phyloP scores from a whole-genome alignment of 1,139 yeast species.

The Suhomyces maxii region DNA sequence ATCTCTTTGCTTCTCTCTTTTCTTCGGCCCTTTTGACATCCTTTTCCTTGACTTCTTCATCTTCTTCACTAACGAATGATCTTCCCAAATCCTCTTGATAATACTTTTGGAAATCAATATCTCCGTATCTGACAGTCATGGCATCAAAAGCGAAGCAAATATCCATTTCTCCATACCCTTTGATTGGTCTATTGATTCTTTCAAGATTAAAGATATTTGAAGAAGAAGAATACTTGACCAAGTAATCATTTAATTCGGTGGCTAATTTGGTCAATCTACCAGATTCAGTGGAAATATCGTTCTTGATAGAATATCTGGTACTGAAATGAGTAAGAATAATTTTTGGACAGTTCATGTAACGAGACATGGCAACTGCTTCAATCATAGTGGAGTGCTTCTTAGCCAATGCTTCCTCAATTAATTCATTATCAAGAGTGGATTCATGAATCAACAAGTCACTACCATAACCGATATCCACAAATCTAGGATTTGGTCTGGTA shows the following conservation, averaged over 20 bases:
- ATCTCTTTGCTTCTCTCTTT: constrained; percentile 39
- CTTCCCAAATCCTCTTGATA: constrained; percentile 19
- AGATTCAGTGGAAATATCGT: constrained; percentile 36
- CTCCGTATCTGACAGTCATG: constrained; percentile 33
- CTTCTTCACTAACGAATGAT: constrained; percentile 19
- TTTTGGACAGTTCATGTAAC: constrained; percentile 69
- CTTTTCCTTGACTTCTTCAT: constrained; percentile 22
- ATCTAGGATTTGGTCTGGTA: constrained; percentile 72
- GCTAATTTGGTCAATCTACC: constrained; percentile 25
- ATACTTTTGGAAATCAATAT: constrained; percentile 20
- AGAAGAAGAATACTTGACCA: constrained; percentile 19
- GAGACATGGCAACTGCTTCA: constrained; percentile 76
- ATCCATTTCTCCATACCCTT: constrained; percentile 30
- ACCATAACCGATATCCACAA: constrained; percentile 62
- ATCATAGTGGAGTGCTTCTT: constrained; percentile 89
- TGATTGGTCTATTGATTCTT: constrained; percentile 10
- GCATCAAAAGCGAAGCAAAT: constrained; percentile 46
- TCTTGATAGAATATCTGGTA: constrained; percentile 78
- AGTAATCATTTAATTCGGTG: constrained; percentile 26
- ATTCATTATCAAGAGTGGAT: constrained; percentile 82
- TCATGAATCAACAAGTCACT: constrained; percentile 87
- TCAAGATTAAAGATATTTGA: constrained; percentile 31
- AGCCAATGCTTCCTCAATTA: constrained; percentile 75
- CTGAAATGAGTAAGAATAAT: constrained; percentile 88
- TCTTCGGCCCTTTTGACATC: constrained; percentile 26